phyloP scores from a whole-genome alignment of 108 stramenopile genomes.

The Nitzschia sp. region DNA sequence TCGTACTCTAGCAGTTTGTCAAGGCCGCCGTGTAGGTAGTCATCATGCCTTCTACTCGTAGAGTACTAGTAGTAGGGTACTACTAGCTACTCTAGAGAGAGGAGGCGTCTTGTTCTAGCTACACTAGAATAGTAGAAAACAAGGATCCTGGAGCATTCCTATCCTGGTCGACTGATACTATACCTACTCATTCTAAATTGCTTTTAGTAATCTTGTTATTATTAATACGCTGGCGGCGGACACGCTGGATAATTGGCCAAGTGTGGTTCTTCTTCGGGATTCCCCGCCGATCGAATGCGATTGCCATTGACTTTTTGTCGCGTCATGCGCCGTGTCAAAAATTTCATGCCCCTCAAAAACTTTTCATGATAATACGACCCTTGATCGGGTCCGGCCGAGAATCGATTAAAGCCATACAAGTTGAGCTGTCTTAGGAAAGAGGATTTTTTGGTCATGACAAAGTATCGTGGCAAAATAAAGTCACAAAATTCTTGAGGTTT shows the following conservation, averaged over 20 bases:
- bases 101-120: too few species aligned
- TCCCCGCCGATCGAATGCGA: constrained; percentile 75
- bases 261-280: constrained; percentile 80
- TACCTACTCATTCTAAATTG: too few species aligned
- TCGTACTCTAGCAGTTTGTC: too few species aligned
- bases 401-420: constrained; percentile 77
- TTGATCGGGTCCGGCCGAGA: constrained; percentile 70
- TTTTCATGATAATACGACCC: constrained; percentile 81
- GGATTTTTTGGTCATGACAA: constrained; percentile 84
- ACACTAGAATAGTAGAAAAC: too few species aligned
- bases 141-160: too few species aligned
- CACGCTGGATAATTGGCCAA: constrained; percentile 52
- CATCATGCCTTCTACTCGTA: too few species aligned
- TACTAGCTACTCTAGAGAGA: too few species aligned
- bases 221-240: too few species aligned
- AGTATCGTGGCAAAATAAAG: constrained; percentile 79
- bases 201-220: too few species aligned
- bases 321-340: constrained; percentile 64
- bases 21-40: too few species aligned
- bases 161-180: too few species aligned
- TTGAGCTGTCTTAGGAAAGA: constrained; percentile 89
- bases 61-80: too few species aligned
- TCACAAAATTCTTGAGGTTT: constrained; percentile 72
- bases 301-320: constrained; percentile 86
- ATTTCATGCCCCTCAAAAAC: constrained; percentile 76